These are phyloP conservation scores for Rhodomyrtus psidioides DNA, from an alignment of 441 rosid species.

Conservation along the genomic window DNA sequence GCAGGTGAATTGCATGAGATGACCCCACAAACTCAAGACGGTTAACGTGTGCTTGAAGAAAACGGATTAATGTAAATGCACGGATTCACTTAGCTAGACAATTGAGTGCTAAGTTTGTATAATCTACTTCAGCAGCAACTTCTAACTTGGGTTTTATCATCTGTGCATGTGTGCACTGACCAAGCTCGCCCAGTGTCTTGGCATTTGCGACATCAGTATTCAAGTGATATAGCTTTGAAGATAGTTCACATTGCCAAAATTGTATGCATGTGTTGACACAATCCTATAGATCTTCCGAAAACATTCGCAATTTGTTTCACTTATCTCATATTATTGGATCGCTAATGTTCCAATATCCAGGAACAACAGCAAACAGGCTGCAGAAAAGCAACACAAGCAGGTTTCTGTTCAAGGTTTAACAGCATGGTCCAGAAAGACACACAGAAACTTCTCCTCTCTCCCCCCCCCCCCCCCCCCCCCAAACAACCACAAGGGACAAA, in stretches of 20 bases:
- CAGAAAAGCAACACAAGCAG: neutral
- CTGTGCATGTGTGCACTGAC: neutral
- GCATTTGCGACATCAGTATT: neutral
- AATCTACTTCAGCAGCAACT: neutral
- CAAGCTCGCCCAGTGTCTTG: neutral
- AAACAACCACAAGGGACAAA: neutral
- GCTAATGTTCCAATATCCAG: neutral
- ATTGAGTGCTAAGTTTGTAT: neutral
- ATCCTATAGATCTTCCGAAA: neutral
- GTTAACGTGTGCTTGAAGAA: neutral
- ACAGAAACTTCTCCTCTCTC: neutral
- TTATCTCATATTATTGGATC: neutral
- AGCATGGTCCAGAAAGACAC: neutral
- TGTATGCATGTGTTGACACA: neutral
- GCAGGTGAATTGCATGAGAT: conserved; percentile 2
- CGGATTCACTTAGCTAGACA: neutral
- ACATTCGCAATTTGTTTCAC: neutral
- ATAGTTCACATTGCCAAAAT: neutral
- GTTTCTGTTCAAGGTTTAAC: neutral
- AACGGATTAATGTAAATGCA: neutral
- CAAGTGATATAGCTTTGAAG: neutral
- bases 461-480: too few species aligned
- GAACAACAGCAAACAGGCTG: neutral
- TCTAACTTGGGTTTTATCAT: neutral
- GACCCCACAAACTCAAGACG: neutral